Conservation (phyloP, 352 stramenopile species). For the Phytophthora tentaculata region DNA sequence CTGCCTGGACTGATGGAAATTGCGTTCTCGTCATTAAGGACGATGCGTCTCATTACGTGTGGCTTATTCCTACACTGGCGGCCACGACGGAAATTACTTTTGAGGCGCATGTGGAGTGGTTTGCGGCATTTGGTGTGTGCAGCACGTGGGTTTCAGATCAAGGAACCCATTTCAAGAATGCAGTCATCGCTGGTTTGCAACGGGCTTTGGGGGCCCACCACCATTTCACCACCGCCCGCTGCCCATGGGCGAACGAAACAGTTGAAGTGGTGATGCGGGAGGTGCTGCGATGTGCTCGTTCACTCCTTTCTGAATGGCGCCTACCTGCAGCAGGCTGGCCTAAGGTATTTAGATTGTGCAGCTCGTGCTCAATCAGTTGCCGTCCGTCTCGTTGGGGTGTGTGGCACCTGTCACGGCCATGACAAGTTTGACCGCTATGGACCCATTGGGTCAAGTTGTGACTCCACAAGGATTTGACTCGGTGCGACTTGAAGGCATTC, state of each 20-base stretch:
- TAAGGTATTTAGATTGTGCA: not conserved
- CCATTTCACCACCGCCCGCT: not conserved
- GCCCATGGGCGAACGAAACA: not conserved
- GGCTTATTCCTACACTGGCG: not conserved
- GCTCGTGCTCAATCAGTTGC: not conserved
- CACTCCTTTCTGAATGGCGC: not conserved
- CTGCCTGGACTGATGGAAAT: not conserved
- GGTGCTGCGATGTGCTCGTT: not conserved
- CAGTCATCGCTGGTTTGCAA: not conserved
- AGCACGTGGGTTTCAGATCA: not conserved
- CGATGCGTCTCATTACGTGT: not conserved
- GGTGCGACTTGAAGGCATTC: too few species aligned
- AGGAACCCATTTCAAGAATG: constrained; percentile 2
- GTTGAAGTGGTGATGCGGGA: not conserved
- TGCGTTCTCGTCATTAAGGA: constrained; percentile 2
- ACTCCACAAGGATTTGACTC: not conserved
- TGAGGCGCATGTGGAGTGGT: not conserved
- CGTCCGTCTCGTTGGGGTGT: not conserved
- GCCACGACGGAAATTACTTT: not conserved
- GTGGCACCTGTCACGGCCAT: not conserved
- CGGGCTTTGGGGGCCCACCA: not conserved
- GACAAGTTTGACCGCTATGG: not conserved
- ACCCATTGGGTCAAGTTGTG: not conserved
- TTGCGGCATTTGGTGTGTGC: not conserved
- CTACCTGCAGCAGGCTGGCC: not conserved